Evolutionary conservation across 306 rosid genomes (phyloP), one percentile per base, ranked within the genome.

Genomic region (Astragalus glycyphyllos): DNA sequence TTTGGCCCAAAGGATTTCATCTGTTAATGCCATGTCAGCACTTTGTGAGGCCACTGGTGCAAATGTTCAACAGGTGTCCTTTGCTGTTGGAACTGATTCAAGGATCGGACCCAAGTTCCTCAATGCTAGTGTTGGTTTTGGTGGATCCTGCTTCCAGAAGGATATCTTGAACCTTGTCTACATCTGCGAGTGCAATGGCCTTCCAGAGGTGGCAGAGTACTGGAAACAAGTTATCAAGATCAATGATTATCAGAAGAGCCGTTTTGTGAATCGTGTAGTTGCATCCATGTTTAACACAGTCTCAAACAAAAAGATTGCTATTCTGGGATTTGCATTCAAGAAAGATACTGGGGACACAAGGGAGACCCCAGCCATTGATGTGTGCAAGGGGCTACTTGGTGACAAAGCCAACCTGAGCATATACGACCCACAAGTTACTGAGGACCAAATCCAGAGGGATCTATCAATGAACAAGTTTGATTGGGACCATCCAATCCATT

Each of bases 201-300:
- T 93, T 71, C 96, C 98, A 0, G 98, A 93, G 86, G 98, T 93
- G 48, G 98, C 98, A 0, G 98, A 93, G 81, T 93, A 93, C 88
- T 90, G 98, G 98, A 93, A 93, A 70, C 98, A 93, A 82, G 98
- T 93, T 35, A 90, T 93, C 86, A 93, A 93, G 96, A 90, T 93
- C 61, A 93, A 93, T 2, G 98, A 93, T 41, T 93, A 93, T 58
- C 98, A 93, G 88, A 93, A 93, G 88, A 88, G 73, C 57, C 98
- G 98, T 1, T 93, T 93, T 47, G 98, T 93, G 42, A 93, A 93
- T 83, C 93, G 98, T 29, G 92, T 93, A n/a, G 98, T 93, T 69
- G 17, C 98, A 31, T 93, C 98, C 1, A 93, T 93, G 98, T 93
- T 93, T 54, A 93, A 93, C 97, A 93, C 98, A 0, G 98, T 93